Evolutionary conservation across 805 yeast species (phyloP), one percentile per base, ranked within the genome.

Genomic region (Lipomyces chichibuensis): DNA sequence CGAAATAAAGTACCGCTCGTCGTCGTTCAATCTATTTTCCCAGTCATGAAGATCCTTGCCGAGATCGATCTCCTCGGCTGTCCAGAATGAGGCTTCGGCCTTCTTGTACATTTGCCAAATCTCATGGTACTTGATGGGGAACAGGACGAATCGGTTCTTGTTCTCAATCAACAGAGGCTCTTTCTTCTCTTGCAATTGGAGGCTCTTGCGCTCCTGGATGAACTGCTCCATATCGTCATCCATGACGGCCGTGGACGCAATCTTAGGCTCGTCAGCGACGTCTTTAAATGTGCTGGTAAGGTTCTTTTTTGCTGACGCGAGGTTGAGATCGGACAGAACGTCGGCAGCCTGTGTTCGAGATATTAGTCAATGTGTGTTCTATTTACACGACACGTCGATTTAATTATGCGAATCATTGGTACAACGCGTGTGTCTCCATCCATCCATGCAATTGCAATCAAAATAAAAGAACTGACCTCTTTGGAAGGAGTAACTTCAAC

Each of bases 31-130:
- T 76, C 84, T 84, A 82, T 89, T 86, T 78, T 91, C 93, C 99
- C 99, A 94, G 82, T 94, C 99, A 75, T 85, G 85, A 68, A 84
- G 77, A 80, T 94, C 99, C 84, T 94, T 95, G 64, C 96, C 88
- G 72, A 94, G 86, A 81, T 94, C 99, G 73, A 94, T 92, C 82
- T 95, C 99, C 83, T 94, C 99, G 59, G 98, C 98, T 53, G 98
- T 95, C 99, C 99, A 94, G 85, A 94, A 94, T 5, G 98, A 94
- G 17, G 99, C 99, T 84, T 95, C 99, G 61, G 98, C 98, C 82
- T 94, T 92, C 84, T 94, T 94, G 82, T 94, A 94, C 84, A 96
- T 93, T 80, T 94, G 97, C 98, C 98, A 94, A 79, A 94, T 91
- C 62, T 94, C 98, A 78, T 93, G 94, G 83, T 92, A 95, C 81